Evolutionary conservation across 2,329 filamentous ascomycete genomes (phyloP).

Genomic region (Paracoccidioides lutzii): DNA sequence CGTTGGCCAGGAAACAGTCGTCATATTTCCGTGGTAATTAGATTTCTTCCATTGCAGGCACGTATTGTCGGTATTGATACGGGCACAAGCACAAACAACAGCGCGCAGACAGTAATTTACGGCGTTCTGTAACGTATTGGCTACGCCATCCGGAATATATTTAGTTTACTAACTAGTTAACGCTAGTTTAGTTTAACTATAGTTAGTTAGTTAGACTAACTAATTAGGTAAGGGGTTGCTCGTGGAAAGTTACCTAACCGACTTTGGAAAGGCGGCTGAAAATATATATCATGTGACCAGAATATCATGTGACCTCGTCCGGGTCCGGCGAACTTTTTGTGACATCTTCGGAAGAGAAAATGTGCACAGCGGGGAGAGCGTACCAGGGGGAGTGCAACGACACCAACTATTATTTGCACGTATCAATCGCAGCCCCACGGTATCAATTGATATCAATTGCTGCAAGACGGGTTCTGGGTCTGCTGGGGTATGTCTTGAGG

Average conservation of each 20-base stretch:
- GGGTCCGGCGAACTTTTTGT: background rate
- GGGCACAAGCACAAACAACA: background rate
- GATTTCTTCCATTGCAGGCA: background rate
- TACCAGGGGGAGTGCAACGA: background rate
- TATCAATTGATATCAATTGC: slow-evolving; percentile 3
- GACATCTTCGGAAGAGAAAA: background rate
- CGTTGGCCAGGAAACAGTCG: slow-evolving; percentile 1
- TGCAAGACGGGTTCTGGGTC: background rate
- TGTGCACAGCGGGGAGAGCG: background rate
- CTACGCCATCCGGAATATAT: too few species aligned
- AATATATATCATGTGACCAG: background rate
- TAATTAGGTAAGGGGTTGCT: too few species aligned
- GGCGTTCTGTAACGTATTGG: too few species aligned
- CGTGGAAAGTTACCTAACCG: too few species aligned
- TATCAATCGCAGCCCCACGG: background rate
- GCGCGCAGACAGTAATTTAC: background rate
- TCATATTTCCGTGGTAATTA: background rate
- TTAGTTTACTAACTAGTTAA: too few species aligned
- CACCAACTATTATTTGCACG: background rate
- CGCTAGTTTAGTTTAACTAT: too few species aligned
- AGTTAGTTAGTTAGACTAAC: too few species aligned
- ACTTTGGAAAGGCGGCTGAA: background rate
- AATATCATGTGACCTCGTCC: too few species aligned
- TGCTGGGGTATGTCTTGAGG: background rate
- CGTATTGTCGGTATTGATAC: background rate